Evolutionary conservation across 2,329 filamentous ascomycete species (phyloP), one percentile per base, ranked within the genome.

Genomic region (Apiospora pterosperma): DNA sequence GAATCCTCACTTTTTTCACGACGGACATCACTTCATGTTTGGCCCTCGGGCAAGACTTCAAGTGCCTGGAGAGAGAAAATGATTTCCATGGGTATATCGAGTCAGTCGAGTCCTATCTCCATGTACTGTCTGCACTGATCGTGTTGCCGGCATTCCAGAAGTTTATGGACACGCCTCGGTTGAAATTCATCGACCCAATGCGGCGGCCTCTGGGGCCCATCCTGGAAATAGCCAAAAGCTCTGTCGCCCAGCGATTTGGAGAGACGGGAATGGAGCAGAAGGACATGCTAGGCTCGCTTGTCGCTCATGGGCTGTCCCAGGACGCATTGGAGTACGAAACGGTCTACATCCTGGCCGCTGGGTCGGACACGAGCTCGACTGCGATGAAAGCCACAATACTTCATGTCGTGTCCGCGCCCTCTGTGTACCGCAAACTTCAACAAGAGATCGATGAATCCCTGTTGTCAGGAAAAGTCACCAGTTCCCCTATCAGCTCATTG

Each of bases 291-390:
- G 79, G 78, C 5, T 79, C 78, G 0, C 80, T 80, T 63, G 71
- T 81, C 10, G 70, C 73, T 1, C 76, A 79, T 39, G 79, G 80
- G 2, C 68, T 82, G 21, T 76, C 69, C 10, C 76, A 76, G 60
- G 66, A 72, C 21, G 76, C 81, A 41, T 75, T 76, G 59, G 77
- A 83, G 59, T 83, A 85, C 58, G 81, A 81, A 68, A 74, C 78
- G 1, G 71, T 81, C 2, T 70, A 78, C 65, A 76, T 80, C 62
- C 76, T 80, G 36, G 28, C 28, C n/a, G 59, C 59, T 16, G 59
- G 59, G 12, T 44, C 38, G 39, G 59, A 61, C 59, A 61, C 36
- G 36, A 44, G 36, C 59, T 41, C 59, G 16, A 34, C 38, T 1
- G 59, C 39, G 16, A 23, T 61, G 59, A 38, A 41, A 31, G 39